Evolutionary conservation across 441 rosid genomes (phyloP), one percentile per base, ranked within the genome.

Genomic region (Gossypium trilobum): DNA sequence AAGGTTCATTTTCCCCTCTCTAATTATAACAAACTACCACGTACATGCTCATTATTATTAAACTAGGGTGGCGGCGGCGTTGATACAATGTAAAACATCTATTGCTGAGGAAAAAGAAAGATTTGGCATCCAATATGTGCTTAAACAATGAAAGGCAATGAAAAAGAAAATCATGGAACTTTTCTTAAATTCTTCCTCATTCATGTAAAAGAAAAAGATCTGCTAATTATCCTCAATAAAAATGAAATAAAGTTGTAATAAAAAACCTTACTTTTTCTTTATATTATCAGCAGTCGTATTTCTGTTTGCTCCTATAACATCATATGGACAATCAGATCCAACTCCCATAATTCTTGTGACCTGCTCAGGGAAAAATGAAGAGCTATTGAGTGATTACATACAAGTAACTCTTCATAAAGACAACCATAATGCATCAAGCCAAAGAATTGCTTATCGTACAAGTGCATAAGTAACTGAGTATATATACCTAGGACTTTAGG

Each of bases 311-410:
- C 97, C 99, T 17, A 94, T 77, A 67, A 92, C 82, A 50, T 90
- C 95, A 63, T 92, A 94, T 6, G 89, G 95, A 79, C 83, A 82
- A 78, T 89, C 84, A 71, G 75, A 80, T 58, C 86, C 95, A 82
- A 82, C 88, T 72, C 79, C 92, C 94, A 94, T 87, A 14, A 92
- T 89, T 76, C 95, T 87, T 33, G 96, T 86, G 61, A 94, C 97
- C 98, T 94, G 82, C 60, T 64, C 44, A 16, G 78, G 14, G 59
- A 3, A 66, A 70, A 16, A 55, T 33, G 5, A 55, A 71, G 71
- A 66, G 61, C 36, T 22, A 55, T 58, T 72, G 6, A 78, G 54
- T 60, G 16, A 51, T 46, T 55, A 57, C 23, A 71, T 23, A 58
- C 25, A 23, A 71, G 52, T 42, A 58, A 16, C 17, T 7, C n/a